Conservation (phyloP, 1,139 yeast species). For the Protomyces inundatus region DNA sequence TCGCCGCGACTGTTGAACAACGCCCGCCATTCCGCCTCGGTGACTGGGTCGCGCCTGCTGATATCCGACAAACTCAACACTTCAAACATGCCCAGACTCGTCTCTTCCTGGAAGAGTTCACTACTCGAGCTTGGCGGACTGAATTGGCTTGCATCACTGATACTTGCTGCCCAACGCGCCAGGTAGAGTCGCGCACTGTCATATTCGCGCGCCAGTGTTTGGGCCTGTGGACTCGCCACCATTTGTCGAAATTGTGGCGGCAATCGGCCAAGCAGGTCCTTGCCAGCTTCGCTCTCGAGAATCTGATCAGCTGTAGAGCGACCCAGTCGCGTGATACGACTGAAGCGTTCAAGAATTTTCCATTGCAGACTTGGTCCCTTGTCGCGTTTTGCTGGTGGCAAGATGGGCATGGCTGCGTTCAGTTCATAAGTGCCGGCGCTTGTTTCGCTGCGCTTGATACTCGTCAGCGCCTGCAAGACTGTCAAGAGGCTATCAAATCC, state of each 20-base stretch:
- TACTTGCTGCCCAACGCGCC: constrained; percentile 96
- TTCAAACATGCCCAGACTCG: constrained; percentile 66
- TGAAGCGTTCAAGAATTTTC: constrained; percentile 78
- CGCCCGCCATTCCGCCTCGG: constrained; percentile 72
- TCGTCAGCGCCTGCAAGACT: constrained; percentile 14
- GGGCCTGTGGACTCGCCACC: constrained; percentile 72
- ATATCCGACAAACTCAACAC: constrained; percentile 54
- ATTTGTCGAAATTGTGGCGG: constrained; percentile 55
- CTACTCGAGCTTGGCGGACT: constrained; percentile 17
- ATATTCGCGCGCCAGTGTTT: constrained; percentile 76
- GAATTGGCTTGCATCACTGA: constrained; percentile 52
- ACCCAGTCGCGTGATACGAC: constrained; percentile 69
- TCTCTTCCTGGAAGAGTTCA: constrained; percentile 58
- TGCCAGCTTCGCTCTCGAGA: constrained; percentile 28
- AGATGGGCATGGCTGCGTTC: constrained; percentile 41
- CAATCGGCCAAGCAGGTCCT: constrained; percentile 59
- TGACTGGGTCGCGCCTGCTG: constrained; percentile 61
- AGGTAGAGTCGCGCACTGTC: constrained; percentile 86
- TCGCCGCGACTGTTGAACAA: constrained; percentile 78
- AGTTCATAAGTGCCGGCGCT: constrained; percentile 44
- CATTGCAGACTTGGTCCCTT: constrained; percentile 48
- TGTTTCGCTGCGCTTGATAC: constrained; percentile 33
- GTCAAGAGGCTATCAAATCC: constrained; percentile 78
- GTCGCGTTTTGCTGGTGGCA: constrained; percentile 28
- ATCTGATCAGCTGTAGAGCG: constrained; percentile 47